Evolutionary conservation across 1,284 basidiomycete genomes (phyloP).

Genomic region (Salmacisia buchloeana): DNA sequence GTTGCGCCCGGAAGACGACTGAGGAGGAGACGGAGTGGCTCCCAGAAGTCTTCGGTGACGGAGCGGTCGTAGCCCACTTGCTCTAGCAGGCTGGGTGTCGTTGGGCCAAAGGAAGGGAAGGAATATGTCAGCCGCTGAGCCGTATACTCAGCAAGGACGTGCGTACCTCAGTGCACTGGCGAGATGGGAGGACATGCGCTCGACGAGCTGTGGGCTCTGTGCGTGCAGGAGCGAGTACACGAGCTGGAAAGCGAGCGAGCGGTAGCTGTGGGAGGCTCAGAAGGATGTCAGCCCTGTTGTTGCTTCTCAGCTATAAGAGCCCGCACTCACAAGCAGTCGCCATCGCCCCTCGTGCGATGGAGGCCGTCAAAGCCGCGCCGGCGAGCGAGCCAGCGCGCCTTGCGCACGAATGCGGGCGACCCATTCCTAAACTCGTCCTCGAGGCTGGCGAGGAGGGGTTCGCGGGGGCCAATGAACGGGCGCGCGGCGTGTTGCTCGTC

Average conservation of each 20-base stretch:
- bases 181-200: slow-evolving; percentile 30
- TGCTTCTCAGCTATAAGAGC: no score
- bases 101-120: neutral
- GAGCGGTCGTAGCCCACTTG: slow-evolving; percentile 33
- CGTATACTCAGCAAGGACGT: neutral
- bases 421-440: slow-evolving; percentile 24
- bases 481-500: slow-evolving; percentile 17
- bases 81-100: slow-evolving; percentile 20
- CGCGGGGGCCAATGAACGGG: slow-evolving; percentile 26
- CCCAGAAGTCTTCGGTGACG: slow-evolving; percentile 35
- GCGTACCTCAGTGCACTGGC: slow-evolving; percentile 10
- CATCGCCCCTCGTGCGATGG: slow-evolving; percentile 32
- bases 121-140: neutral
- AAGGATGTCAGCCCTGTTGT: neutral
- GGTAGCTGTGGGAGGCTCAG: slow-evolving; percentile 16
- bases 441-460: slow-evolving; percentile 31
- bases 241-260: slow-evolving; percentile 40
- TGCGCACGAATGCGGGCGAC: slow-evolving; percentile 25
- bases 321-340: slow-evolving; percentile 33
- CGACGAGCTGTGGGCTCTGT: slow-evolving; percentile 30
- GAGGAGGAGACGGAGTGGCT: slow-evolving; percentile 30
- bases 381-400: slow-evolving; percentile 34
- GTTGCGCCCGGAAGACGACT: slow-evolving; percentile 27
- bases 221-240: slow-evolving; percentile 29
- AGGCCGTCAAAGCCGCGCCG: slow-evolving; percentile 24